A percentile compares a stretch with the other conserved stretches of the same genome.
Evolutionary conservation across 225 moss, liverwort and hornwort species (phyloP).

Genomic region (Pseudisothecium myosuroides): DNA sequence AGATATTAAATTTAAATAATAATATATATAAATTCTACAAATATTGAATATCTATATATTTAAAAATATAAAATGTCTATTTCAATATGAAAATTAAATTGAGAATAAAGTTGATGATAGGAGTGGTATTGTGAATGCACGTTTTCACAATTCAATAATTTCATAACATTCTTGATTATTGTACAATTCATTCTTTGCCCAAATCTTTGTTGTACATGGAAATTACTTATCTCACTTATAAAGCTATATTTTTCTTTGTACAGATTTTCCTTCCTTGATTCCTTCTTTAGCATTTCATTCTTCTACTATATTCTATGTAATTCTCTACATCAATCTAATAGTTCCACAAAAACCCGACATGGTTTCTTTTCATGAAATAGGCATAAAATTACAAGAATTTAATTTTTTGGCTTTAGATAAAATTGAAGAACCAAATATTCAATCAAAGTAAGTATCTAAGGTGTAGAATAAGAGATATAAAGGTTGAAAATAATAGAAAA

Average conservation of each 20-base stretch:
- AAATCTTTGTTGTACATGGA: neutral
- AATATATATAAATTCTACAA: too few relatives aligned
- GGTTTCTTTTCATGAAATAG: neutral
- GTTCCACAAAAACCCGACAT: rapidly evolving
- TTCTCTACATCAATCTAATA: neutral
- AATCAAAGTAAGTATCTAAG: neutral
- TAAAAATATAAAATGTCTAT: neutral
- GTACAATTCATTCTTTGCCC: neutral
- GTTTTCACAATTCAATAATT: neutral
- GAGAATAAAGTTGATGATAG: neutral
- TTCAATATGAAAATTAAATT: neutral
- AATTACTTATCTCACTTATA: neutral
- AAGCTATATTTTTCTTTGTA: neutral
- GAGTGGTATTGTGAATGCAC: neutral
- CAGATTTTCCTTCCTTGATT: neutral
- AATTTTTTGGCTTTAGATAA: neutral
- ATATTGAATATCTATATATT: too few relatives aligned
- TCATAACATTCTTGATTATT: neutral
- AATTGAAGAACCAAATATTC: neutral
- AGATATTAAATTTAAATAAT: neutral
- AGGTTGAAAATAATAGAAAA: neutral
- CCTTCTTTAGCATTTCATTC: neutral
- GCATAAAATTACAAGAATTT: neutral
- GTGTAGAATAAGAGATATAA: neutral
- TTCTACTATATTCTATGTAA: neutral